These are phyloP conservation scores for Citropsis articulata DNA, from an alignment of 345 rosid species.

Conservation along the genomic window DNA sequence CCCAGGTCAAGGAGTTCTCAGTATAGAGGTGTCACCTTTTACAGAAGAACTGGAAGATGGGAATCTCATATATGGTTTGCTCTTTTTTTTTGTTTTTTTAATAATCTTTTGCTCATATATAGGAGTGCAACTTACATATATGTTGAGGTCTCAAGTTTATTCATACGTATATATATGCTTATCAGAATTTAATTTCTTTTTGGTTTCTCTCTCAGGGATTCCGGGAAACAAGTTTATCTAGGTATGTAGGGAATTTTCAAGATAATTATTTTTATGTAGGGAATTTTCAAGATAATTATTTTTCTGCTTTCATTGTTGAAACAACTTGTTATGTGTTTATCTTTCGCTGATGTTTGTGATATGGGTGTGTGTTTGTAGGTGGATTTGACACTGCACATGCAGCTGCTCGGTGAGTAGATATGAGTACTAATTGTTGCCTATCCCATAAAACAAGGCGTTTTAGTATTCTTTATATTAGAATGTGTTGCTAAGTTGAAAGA, in stretches of 20 bases:
- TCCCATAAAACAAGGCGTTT: neutral
- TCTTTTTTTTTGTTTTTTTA: neutral
- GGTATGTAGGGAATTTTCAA: slow-evolving; percentile 46
- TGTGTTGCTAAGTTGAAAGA: neutral
- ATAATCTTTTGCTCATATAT: neutral
- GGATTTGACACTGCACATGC: slow-evolving; percentile 99
- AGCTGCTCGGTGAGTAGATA: slow-evolving; percentile 76
- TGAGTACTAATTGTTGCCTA: neutral
- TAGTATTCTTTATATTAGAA: neutral
- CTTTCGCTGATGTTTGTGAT: slow-evolving; percentile 17
- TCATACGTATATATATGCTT: neutral
- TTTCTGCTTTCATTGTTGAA: slow-evolving; percentile 18
- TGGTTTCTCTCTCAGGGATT: slow-evolving; percentile 71
- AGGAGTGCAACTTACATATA: neutral
- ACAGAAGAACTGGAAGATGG: slow-evolving; percentile 98
- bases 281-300: neutral
- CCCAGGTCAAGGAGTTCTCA: slow-evolving; percentile 97
- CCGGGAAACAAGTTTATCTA: slow-evolving; percentile 97
- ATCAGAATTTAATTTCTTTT: slow-evolving; percentile 4
- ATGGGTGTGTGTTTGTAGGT: slow-evolving; percentile 46
- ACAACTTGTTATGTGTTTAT: slow-evolving; percentile 4
- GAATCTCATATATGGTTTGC: slow-evolving; percentile 96
- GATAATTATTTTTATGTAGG: slow-evolving; percentile 15
- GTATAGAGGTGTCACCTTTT: slow-evolving; percentile 93
- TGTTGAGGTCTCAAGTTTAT: too few relatives aligned